Evolutionary conservation across 2,329 filamentous ascomycete species (phyloP), one percentile per base, ranked within the genome.

Genomic region (Teratosphaeria nubilosa): DNA sequence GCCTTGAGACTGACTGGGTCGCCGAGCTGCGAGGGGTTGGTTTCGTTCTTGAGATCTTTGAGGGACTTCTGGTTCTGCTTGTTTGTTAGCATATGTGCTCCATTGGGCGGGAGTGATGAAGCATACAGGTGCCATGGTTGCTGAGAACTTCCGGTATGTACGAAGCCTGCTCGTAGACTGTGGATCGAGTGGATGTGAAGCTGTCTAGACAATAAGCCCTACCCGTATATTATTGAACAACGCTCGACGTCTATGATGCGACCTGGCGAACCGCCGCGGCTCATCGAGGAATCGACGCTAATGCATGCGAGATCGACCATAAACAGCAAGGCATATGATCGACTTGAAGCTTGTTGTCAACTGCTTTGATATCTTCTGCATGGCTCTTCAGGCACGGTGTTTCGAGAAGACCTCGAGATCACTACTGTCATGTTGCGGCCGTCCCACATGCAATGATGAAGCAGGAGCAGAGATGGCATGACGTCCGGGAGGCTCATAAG

Each of bases 1-100:
- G 71, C 70, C 58, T 71, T 71, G 11, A 73, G 60, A 4, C 64
- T 68, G 9, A 72, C 69, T 4, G 71, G 71, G 56, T 73, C 71
- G 41, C 71, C 71, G n/a, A 72, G 57, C 51, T 67, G 65, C n/a
- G 63, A 65, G 0, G 67, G 68, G 55, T 72, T 72, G n/a, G 60
- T 48, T 16, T 48, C 41, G 1, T 48, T 24, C 41, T 22, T 61
- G 54, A 63, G 55, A 13, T 61, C 60, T 59, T 69, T 68, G 53
- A 68, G 55, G 24, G 58, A 56, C n/a, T 56, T 57, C 20, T 62
- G 32, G 54, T n/a, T 20, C 41, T 48, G 41, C n/a, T 20, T 9
- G n/a, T 0, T 10, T 7, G 41, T 48, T 24, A 48, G 20, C 20
- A 48, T 48, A 9, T 16, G n/a, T 41, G 6, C 6, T 48, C 5